These are phyloP conservation scores for Apophysomyces sp. DNA, from an alignment of 371 early-diverging fungal genomes.

Conservation along the genomic window DNA sequence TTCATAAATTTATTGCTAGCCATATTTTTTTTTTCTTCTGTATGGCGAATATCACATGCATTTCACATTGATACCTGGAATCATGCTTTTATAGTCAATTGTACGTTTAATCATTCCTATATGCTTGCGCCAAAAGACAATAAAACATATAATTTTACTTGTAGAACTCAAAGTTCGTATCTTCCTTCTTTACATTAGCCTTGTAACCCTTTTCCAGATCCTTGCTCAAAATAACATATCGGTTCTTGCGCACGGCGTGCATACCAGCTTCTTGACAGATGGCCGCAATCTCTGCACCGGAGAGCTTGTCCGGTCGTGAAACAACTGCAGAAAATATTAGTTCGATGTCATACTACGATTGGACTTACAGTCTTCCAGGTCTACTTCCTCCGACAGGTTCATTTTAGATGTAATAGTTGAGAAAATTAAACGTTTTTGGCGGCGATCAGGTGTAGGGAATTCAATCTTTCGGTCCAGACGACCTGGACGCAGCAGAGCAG, in stretches of 20 bases:
- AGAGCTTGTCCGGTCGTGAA: conserved; percentile 97
- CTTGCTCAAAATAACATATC: conserved; percentile 96
- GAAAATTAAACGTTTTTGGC: conserved; percentile 99
- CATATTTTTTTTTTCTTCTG: too few species aligned
- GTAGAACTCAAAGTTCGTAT: conserved; percentile 96
- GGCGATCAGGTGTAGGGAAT: conserved; percentile 99
- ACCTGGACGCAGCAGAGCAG: conserved; percentile 98
- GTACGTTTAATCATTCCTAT: too few species aligned
- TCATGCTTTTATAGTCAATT: too few species aligned
- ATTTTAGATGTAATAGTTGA: conserved; percentile 97
- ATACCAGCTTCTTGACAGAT: conserved; percentile 99
- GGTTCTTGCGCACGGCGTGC: conserved; percentile 97
- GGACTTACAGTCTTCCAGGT: conserved; percentile 94
- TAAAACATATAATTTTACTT: conserved; percentile 45
- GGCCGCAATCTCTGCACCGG: conserved; percentile 99
- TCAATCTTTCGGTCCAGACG: conserved; percentile 99
- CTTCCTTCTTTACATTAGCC: conserved; percentile 95
- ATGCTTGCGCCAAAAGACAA: not conserved
- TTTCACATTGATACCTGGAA: too few species aligned
- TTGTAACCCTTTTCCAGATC: conserved; percentile 99
- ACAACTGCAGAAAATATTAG: conserved; percentile 69
- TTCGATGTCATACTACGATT: not conserved
- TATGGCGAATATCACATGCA: too few species aligned
- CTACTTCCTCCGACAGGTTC: conserved; percentile 98
- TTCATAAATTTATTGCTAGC: too few species aligned